These are phyloP conservation scores for Diaporthe australafricana DNA, from an alignment of 2,329 filamentous ascomycete genomes.

Conservation along the genomic window DNA sequence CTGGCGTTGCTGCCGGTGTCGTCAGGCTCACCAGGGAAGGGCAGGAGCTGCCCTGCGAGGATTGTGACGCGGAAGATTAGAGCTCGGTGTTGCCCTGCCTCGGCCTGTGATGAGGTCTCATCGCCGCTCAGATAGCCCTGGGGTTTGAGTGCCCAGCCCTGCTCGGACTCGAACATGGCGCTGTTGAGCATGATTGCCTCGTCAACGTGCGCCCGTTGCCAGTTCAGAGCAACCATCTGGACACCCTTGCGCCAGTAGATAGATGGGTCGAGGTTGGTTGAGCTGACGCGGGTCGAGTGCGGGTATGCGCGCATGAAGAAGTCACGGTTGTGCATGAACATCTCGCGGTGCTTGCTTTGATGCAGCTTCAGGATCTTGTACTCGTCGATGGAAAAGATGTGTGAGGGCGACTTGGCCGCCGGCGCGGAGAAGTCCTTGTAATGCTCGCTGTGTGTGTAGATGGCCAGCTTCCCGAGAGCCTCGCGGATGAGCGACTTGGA, in stretches of 20 bases:
- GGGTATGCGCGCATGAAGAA: conserved; percentile 95
- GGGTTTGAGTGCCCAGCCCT: conserved; percentile 90
- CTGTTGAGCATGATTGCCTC: conserved; percentile 96
- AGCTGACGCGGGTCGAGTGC: conserved; percentile 80
- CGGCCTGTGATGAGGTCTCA: conserved; percentile 53
- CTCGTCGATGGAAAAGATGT: conserved; percentile 92
- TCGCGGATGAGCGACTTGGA: conserved; percentile 74
- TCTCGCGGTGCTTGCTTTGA: conserved; percentile 74
- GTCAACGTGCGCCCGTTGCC: conserved; percentile 84
- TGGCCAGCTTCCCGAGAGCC: conserved; percentile 77
- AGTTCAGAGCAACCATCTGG: conserved; percentile 98
- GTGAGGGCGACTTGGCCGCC: conserved; percentile 67
- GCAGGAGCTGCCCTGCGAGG: conserved; percentile 81
- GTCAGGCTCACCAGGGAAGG: conserved; percentile 60
- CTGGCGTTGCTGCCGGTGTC: conserved; percentile 42
- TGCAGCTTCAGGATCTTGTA: conserved; percentile 73
- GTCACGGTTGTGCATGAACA: conserved; percentile 88
- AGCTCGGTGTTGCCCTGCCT: conserved; percentile 60
- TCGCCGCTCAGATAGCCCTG: conserved; percentile 72
- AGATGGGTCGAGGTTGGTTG: conserved; percentile 94
- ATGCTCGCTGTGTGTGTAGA: conserved; percentile 89
- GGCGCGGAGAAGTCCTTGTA: conserved; percentile 79
- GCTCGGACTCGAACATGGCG: conserved; percentile 91
- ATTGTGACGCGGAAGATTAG: conserved; percentile 79
- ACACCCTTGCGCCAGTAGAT: conserved; percentile 93